Base-by-base conservation (phyloP, 1,284 basidiomycete genomes). In the Dichomitus squalens region DNA sequence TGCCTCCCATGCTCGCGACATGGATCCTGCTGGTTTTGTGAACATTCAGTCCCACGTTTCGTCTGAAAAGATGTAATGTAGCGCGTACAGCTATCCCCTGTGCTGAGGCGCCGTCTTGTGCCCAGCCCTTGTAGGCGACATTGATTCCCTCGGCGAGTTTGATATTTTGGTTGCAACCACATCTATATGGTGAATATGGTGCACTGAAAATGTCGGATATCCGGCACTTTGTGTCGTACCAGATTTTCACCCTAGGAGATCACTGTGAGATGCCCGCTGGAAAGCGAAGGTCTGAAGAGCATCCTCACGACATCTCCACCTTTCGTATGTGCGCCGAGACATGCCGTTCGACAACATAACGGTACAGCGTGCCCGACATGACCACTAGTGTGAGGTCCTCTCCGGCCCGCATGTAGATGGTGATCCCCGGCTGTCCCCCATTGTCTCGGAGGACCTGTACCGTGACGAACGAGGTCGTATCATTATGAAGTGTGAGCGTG, bases 401-500 rank as follows among this genome's bases (percentile, higher is more conserved):
- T 14, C 67, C 65, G 18, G 55, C 43, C 53, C 66, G 64, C 31
- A 72, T 47, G 39, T 64, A 59, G 18, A 72, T 63, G 29, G 63
- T 64, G 12, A 68, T 63, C 3, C 68, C 69, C 5, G 64, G 52
- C 35, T 55, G 63, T 3, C 52, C 47, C 29, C 61, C 61, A 34
- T 58, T 59, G 38, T 68, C 39, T 20, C 64, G 63, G 25, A 69
- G 58, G 18, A 69, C 64, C 46, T 76, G 77, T 52, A 82, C 60
- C 11, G 71, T 75, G 12, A 66, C 72, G 18, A 71, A 57, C 38
- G 72, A 66, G 11, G 61, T 21, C 21, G 76, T 78, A 66, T 82
- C 76, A 72, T 83, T 84, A 31, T 67, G 67, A 64, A 83, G 69
- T 62, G 80, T 79, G 64, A 83, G 72, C 63, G 81, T 79, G 63